Percentiles rank a stretch among this genome's conserved stretches.
Conservation (phyloP, 1,284 basidiomycete genomes). For the Ganoderma lingzhi region DNA sequence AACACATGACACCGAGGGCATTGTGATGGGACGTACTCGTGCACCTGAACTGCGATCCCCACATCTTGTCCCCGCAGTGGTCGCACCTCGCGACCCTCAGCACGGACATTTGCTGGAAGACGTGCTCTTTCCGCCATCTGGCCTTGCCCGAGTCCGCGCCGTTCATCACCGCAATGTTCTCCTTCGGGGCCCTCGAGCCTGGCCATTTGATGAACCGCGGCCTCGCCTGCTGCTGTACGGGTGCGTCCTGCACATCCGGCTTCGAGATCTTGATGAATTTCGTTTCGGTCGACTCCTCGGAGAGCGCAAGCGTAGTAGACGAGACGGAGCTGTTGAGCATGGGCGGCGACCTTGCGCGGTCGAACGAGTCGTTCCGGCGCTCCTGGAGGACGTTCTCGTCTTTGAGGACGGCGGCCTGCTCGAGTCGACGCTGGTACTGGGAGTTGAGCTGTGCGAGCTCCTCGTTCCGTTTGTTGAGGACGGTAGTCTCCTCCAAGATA, state of each 20-base stretch:
- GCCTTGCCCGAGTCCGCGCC: constrained; percentile 42
- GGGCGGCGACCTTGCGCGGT: constrained; percentile 37
- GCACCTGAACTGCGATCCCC: constrained; percentile 94
- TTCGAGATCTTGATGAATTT: constrained; percentile 43
- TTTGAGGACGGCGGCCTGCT: constrained; percentile 47
- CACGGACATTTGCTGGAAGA: constrained; percentile 91
- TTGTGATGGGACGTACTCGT: constrained; percentile 63
- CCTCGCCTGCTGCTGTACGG: constrained; percentile 49
- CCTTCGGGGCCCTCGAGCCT: constrained; percentile 46
- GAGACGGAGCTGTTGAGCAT: constrained; percentile 38
- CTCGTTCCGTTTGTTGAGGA: constrained; percentile 91
- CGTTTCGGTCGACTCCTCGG: constrained; percentile 43
- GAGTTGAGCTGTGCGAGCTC: constrained; percentile 88
- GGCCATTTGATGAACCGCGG: constrained; percentile 74
- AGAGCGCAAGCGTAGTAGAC: constrained; percentile 41
- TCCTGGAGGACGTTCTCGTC: constrained; percentile 36
- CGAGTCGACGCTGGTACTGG: constrained; percentile 81
- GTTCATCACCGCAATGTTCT: constrained; percentile 32
- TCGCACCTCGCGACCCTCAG: constrained; percentile 93
- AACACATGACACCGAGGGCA: constrained; percentile 11
- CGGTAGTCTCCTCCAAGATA: constrained; percentile 91
- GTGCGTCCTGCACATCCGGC: constrained; percentile 41
- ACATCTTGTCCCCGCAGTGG: constrained; percentile 97
- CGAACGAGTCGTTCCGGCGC: constrained; percentile 46
- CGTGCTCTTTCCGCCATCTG: constrained; percentile 64